Evolutionary conservation across 202 grass and related monocot genomes (phyloP).

Genomic region (Schoenoplectus triqueter): DNA sequence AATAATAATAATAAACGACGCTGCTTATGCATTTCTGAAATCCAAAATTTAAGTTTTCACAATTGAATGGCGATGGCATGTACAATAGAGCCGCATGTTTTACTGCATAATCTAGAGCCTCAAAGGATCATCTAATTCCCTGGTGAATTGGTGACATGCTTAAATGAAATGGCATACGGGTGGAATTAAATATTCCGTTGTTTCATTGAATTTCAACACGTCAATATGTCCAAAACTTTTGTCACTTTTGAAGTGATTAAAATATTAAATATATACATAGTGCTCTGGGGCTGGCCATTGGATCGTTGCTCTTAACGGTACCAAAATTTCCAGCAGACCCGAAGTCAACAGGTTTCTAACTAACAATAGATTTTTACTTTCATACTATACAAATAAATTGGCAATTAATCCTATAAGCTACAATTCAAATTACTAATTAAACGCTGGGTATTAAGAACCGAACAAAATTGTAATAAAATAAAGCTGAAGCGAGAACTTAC

Average conservation of each 20-base stretch:
- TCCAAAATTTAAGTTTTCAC: no score
- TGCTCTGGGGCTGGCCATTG: background rate
- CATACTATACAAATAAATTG: no score
- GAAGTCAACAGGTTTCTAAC: background rate
- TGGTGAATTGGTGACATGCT: background rate
- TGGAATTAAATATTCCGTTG: slow-evolving; percentile 27
- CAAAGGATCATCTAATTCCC: background rate
- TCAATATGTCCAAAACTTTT: slow-evolving; percentile 35
- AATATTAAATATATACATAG: slow-evolving; percentile 14
- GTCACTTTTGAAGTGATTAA: background rate
- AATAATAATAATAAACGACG: no score
- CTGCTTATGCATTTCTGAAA: no score
- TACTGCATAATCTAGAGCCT: slow-evolving; percentile 6
- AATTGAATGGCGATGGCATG: no score
- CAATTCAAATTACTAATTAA: no score
- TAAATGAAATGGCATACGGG: background rate
- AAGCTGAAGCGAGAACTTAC: no score
- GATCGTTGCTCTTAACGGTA: background rate
- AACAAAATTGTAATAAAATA: no score
- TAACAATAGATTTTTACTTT: no score
- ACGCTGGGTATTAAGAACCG: no score
- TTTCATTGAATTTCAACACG: slow-evolving; percentile 20
- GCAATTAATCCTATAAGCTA: no score
- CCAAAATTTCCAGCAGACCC: background rate
- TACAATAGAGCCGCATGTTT: no score